Conservation (phyloP, 306 rosid genomes). For the Alnus rubra region DNA sequence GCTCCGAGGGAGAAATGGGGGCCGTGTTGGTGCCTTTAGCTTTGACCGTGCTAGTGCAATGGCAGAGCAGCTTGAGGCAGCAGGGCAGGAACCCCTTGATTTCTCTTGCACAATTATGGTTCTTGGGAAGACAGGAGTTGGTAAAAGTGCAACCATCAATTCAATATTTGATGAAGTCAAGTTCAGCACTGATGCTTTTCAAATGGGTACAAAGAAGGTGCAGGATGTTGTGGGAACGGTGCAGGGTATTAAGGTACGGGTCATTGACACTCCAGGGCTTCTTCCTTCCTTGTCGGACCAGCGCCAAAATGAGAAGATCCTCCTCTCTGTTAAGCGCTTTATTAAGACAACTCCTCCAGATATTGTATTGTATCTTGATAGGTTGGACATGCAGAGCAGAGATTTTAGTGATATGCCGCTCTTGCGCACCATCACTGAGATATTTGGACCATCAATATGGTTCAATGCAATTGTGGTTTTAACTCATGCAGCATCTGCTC, state of each 20-base stretch:
- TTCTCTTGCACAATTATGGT: constrained; percentile 97
- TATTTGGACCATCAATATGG: constrained; percentile 95
- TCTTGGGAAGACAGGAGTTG: constrained; percentile 96
- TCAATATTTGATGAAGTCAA: constrained; percentile 92
- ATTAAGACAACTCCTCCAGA: constrained; percentile 95
- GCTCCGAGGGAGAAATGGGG: constrained; percentile 93
- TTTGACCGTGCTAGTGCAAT: constrained; percentile 99
- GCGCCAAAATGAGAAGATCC: constrained; percentile 84
- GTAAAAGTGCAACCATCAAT: constrained; percentile 97
- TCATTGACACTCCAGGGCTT: constrained; percentile 97
- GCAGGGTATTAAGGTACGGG: constrained; percentile 92
- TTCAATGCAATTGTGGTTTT: constrained; percentile 96
- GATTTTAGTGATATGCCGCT: constrained; percentile 97
- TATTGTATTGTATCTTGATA: constrained; percentile 90
- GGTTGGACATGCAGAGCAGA: constrained; percentile 93
- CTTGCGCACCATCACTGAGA: constrained; percentile 82
- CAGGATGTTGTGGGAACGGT: constrained; percentile 98
- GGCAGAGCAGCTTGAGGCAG: constrained; percentile 97
- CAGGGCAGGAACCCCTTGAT: constrained; percentile 93
- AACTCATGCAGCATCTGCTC: constrained; percentile 98
- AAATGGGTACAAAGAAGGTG: constrained; percentile 84
- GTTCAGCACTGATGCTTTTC: constrained; percentile 88
- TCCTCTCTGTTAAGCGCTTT: constrained; percentile 72
- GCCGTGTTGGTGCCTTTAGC: constrained; percentile 96
- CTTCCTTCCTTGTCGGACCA: constrained; percentile 88